Evolutionary conservation across 257 asterid species (phyloP).

Genomic region (Phtheirospermum japonicum): DNA sequence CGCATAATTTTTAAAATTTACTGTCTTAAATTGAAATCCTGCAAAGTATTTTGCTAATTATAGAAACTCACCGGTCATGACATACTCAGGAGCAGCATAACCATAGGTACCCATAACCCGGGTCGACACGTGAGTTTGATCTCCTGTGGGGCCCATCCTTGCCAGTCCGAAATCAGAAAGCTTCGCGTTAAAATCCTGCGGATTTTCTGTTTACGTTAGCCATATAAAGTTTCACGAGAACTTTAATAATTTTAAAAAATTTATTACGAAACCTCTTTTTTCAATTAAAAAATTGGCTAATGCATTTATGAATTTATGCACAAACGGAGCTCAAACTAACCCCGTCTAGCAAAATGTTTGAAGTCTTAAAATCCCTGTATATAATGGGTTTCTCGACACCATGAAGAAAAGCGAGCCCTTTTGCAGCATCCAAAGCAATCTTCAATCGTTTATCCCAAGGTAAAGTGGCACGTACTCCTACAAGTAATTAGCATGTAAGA

Average conservation of each 20-base stretch:
- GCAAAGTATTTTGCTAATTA: neutral
- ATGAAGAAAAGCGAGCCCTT: constrained; percentile 97
- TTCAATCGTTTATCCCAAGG: constrained; percentile 77
- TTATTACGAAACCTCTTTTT: neutral
- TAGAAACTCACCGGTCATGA: constrained; percentile 84
- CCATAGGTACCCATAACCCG: constrained; percentile 98
- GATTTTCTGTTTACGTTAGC: constrained; percentile 12
- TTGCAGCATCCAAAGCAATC: constrained; percentile 92
- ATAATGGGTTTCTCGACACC: constrained; percentile 84
- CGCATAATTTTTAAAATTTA: too few species aligned
- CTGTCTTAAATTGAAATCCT: neutral
- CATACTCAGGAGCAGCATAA: constrained; percentile 97
- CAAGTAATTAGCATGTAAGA: constrained; percentile 24
- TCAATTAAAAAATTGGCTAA: neutral
- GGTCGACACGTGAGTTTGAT: constrained; percentile 97
- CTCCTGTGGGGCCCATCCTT: constrained; percentile 94
- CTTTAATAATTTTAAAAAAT: neutral
- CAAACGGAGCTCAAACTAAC: constrained; percentile 43
- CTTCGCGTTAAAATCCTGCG: constrained; percentile 90
- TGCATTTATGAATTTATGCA: neutral
- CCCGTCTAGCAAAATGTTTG: constrained; percentile 77
- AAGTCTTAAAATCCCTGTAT: constrained; percentile 91
- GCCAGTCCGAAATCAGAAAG: constrained; percentile 96
- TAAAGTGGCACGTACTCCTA: constrained; percentile 70
- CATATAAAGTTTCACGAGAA: neutral